Conservation (phyloP, 305 asterid genomes). For the Fraxinus dipetala region DNA sequence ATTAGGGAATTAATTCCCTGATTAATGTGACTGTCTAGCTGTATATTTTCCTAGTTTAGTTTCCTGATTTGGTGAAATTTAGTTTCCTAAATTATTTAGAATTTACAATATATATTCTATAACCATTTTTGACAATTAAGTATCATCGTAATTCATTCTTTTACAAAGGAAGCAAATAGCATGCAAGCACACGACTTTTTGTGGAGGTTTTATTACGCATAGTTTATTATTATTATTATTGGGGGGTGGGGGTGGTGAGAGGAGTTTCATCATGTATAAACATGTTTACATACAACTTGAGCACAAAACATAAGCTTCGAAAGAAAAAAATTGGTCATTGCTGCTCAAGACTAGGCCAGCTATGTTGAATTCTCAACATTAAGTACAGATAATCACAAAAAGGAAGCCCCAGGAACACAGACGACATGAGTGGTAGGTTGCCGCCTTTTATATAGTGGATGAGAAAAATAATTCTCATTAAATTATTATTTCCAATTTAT, state of each 20-base stretch:
- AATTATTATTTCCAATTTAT: slow-evolving; percentile 13
- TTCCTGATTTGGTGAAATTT: neutral
- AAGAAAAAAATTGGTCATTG: neutral
- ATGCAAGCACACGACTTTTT: neutral
- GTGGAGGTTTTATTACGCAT: neutral
- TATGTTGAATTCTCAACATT: neutral
- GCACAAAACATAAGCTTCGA: neutral
- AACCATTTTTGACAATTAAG: neutral
- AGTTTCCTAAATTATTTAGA: neutral
- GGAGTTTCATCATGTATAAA: neutral
- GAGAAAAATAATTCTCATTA: slow-evolving; percentile 6
- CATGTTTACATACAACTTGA: neutral
- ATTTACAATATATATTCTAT: neutral
- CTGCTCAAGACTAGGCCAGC: neutral
- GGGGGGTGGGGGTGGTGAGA: neutral
- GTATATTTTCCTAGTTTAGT: neutral
- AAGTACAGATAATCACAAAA: slow-evolving; percentile 9
- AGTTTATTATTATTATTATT: neutral
- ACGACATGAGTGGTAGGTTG: neutral
- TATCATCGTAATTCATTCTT: neutral
- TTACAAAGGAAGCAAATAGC: neutral
- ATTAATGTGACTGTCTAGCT: neutral
- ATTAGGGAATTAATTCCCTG: neutral
- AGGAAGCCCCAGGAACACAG: slow-evolving; percentile 13
- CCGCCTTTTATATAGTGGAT: slow-evolving; percentile 11